Evolutionary conservation across 2,329 filamentous ascomycete genomes (phyloP).

Genomic region (Gaeumannomyces sp.): DNA sequence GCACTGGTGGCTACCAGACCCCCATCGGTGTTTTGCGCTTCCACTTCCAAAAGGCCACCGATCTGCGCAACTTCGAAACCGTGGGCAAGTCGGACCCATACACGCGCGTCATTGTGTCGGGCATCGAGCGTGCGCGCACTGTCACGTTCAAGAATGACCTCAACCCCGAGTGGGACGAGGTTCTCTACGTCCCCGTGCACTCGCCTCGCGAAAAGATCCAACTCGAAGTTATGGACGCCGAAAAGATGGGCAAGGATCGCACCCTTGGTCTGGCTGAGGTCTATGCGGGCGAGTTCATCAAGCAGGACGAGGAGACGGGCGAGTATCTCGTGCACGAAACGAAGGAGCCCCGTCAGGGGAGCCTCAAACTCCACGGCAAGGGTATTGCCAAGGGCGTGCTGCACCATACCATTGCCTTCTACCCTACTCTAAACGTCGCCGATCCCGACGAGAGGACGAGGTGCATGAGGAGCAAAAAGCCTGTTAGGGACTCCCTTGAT

Average conservation of each 20-base stretch:
- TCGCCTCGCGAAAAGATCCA: slow-evolving; percentile 75
- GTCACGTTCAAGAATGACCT: slow-evolving; percentile 96
- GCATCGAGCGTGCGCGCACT: slow-evolving; percentile 83
- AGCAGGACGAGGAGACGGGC: slow-evolving; percentile 63
- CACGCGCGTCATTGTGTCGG: slow-evolving; percentile 78
- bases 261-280: slow-evolving; percentile 78
- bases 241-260: slow-evolving; percentile 86
- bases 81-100: slow-evolving; percentile 98
- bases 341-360: slow-evolving; percentile 60
- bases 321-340: slow-evolving; percentile 74
- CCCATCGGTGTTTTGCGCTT: slow-evolving; percentile 94
- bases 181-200: slow-evolving; percentile 89
- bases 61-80: slow-evolving; percentile 87
- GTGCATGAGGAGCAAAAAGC: slow-evolving; percentile 31
- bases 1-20: slow-evolving; percentile 82
- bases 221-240: slow-evolving; percentile 94
- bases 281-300: slow-evolving; percentile 69
- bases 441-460: slow-evolving; percentile 83
- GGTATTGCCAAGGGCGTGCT: slow-evolving; percentile 72
- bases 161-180: slow-evolving; percentile 91
- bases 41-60: slow-evolving; percentile 77
- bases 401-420: slow-evolving; percentile 82
- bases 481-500: slow-evolving; percentile 24
- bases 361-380: slow-evolving; percentile 68
- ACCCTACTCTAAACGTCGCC: slow-evolving; percentile 77